These are phyloP conservation scores for Neostapfia colusana DNA, from an alignment of 176 grass and related monocot genomes.

Conservation along the genomic window DNA sequence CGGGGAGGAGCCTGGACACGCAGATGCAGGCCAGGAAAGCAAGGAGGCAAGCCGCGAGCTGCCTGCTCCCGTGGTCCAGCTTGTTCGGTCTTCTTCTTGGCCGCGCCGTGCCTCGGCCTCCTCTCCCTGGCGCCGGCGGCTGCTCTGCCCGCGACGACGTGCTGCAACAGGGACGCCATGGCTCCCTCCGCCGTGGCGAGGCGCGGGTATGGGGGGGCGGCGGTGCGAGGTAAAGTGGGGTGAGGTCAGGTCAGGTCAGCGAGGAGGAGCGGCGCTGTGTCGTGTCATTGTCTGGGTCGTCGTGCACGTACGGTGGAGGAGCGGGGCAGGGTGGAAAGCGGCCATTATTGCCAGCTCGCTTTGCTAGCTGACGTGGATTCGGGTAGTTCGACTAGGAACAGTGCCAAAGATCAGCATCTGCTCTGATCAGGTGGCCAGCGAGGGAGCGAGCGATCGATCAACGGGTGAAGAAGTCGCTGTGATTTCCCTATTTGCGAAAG, in stretches of 20 bases:
- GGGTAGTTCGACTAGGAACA: neutral
- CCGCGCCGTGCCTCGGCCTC: slow-evolving; percentile 26
- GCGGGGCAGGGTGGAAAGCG: slow-evolving; percentile 13
- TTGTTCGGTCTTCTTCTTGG: slow-evolving; percentile 22
- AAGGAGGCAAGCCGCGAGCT: slow-evolving; percentile 36
- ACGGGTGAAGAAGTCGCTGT: no score
- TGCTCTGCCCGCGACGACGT: slow-evolving; percentile 3
- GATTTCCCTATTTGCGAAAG: no score
- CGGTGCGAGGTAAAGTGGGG: neutral
- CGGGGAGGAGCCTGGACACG: slow-evolving; percentile 7
- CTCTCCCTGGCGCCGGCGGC: slow-evolving; percentile 18
- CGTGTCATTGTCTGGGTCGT: no score
- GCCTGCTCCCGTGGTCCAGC: slow-evolving; percentile 21
- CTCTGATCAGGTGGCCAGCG: no score
- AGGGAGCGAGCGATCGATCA: no score
- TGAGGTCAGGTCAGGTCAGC: neutral
- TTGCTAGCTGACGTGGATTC: slow-evolving; percentile 3
- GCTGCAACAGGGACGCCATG: slow-evolving; percentile 41
- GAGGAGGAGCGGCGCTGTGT: neutral
- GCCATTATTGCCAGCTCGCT: slow-evolving; percentile 28
- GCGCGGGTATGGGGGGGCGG: neutral
- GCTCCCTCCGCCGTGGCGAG: no score
- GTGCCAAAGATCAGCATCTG: neutral
- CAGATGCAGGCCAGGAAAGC: slow-evolving; percentile 25
- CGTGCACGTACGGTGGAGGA: slow-evolving; percentile 18